Conservation (phyloP, 139 green algal species). For the Trebouxia sp. region DNA sequence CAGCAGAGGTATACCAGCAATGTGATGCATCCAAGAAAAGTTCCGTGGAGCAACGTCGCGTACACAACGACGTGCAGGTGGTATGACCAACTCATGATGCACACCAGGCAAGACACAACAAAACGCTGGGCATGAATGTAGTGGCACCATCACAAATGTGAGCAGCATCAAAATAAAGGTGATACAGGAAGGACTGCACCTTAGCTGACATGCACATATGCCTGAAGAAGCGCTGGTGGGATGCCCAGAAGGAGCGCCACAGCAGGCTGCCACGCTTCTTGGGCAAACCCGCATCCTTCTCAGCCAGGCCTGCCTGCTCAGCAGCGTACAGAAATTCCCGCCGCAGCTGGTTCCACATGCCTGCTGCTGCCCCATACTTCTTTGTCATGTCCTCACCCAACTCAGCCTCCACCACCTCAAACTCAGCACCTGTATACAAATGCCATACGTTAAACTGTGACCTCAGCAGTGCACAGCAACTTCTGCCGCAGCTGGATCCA, state of each 20-base stretch:
- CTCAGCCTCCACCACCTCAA: conserved; percentile 63
- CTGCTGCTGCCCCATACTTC: conserved; percentile 40
- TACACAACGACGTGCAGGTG: too few species aligned
- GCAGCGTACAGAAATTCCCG: conserved; percentile 46
- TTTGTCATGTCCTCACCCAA: conserved; percentile 44
- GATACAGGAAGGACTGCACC: conserved; percentile 35
- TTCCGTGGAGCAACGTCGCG: too few species aligned
- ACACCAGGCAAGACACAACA: too few species aligned
- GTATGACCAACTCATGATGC: too few species aligned
- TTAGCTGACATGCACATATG: conserved; percentile 80
- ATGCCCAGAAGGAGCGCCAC: conserved; percentile 69
- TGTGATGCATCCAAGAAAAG: too few species aligned
- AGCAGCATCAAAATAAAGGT: neutral
- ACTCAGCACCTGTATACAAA: conserved; percentile 66
- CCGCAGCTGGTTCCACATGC: conserved; percentile 48
- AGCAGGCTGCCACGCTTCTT: conserved; percentile 39
- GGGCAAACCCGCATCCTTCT: conserved; percentile 11
- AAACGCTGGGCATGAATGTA: too few species aligned
- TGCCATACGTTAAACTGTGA: too few species aligned
- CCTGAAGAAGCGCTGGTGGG: conserved; percentile 80
- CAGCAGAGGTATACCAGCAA: too few species aligned
- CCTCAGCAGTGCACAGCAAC: conserved; percentile 45
- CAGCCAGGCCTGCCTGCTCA: conserved; percentile 38
- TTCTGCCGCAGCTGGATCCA: conserved; percentile 48
- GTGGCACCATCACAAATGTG: neutral